Conservation (phyloP, 202 grass and related monocot genomes). For the Saccharum hybrid region DNA sequence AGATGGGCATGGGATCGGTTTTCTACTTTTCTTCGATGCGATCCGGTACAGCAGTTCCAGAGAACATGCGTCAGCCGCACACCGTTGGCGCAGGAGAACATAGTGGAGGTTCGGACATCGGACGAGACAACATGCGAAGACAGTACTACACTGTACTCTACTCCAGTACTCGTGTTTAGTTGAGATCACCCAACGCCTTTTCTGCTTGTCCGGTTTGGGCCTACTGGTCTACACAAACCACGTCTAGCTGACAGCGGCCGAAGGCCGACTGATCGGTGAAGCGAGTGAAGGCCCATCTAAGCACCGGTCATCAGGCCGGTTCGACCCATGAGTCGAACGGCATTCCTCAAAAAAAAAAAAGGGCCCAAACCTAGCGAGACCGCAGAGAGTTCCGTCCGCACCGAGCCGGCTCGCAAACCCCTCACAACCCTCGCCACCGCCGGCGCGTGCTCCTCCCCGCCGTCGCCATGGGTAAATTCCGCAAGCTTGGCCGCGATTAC, state of each 20-base stretch:
- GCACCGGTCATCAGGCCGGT: background rate
- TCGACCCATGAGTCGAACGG: background rate
- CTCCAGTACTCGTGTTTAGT: too few species aligned
- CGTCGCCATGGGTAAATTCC: constrained; percentile 78
- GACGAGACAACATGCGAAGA: background rate
- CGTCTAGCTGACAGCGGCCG: background rate
- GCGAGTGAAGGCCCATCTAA: background rate
- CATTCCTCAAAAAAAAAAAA: too few species aligned
- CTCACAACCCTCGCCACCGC: constrained; percentile 42
- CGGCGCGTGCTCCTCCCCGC: constrained; percentile 38
- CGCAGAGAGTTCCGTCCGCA: background rate
- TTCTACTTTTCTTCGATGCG: constrained; percentile 20
- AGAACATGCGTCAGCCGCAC: background rate
- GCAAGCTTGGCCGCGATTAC: constrained; percentile 75
- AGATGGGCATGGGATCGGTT: background rate
- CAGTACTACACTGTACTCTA: too few species aligned
- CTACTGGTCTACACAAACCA: background rate
- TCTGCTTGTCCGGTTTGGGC: background rate
- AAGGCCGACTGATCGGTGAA: background rate
- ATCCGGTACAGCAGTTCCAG: background rate
- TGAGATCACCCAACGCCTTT: too few species aligned
- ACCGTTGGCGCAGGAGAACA: background rate
- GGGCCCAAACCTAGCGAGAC: background rate
- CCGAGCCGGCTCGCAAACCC: constrained; percentile 41
- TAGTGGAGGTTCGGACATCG: background rate